phyloP scores from a whole-genome alignment of 169 alveolate species.

The Perkinsus olseni region DNA sequence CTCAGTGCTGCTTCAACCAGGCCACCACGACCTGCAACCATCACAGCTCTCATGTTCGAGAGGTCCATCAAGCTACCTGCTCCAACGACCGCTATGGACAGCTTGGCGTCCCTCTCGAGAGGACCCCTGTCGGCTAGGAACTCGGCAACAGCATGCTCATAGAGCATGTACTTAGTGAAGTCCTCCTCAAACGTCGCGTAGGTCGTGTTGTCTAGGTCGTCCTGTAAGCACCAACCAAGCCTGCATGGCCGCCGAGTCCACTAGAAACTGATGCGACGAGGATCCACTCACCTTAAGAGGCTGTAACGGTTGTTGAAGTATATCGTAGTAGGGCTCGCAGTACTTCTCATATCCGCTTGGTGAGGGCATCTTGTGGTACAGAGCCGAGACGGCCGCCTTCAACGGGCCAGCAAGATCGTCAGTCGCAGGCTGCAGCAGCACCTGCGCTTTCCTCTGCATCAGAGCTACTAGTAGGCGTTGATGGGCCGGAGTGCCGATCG shows the following conservation, averaged over 20 bases:
- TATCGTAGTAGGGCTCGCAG: slow-evolving; percentile 20
- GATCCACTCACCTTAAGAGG: background rate
- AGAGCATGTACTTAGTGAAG: slow-evolving; percentile 49
- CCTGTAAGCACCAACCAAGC: slow-evolving; percentile 17
- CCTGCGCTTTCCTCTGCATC: background rate
- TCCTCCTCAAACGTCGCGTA: slow-evolving; percentile 69
- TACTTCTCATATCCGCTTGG: slow-evolving; percentile 16
- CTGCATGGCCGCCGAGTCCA: background rate
- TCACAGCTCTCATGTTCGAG: slow-evolving; percentile 21
- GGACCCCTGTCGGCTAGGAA: slow-evolving; percentile 35
- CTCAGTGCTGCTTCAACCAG: slow-evolving; percentile 49
- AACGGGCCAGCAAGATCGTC: background rate
- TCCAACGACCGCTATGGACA: background rate
- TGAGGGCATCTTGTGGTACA: slow-evolving; percentile 14
- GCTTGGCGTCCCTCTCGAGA: background rate
- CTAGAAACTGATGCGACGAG: background rate
- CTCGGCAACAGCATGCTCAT: slow-evolving; percentile 51
- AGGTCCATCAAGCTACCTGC: background rate
- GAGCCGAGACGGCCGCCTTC: background rate
- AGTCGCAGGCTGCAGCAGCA: background rate
- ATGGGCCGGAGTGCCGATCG: background rate
- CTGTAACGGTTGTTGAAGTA: slow-evolving; percentile 30
- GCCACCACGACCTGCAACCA: slow-evolving; percentile 79
- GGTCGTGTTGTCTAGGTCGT: slow-evolving; percentile 51
- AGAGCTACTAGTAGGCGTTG: background rate